Base-by-base conservation (phyloP, 768 basidiomycete species). In the Solioccasus polychromus region DNA sequence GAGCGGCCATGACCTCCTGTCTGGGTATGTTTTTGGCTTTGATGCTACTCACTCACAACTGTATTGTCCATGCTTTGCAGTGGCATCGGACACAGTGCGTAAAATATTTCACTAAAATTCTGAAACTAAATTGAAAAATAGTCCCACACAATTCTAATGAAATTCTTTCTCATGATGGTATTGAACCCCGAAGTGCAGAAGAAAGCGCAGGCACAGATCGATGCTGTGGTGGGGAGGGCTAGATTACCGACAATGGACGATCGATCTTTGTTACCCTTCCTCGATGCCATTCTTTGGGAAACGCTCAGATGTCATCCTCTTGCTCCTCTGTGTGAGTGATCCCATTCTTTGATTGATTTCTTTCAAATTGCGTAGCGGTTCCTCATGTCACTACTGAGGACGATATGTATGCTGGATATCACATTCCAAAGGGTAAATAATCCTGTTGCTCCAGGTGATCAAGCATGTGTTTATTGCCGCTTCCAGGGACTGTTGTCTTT, bases 181-280 rank as follows among this genome's bases (percentile, higher is more conserved):
- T 20, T 45, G 19, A 45, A 39, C 8, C 47, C 48, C 4, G 19
- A 19, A 18, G 45, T 15, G 4, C 54, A 55, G 23, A 38, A 50
- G 17, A 55, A 51, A 10, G 52, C 48, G 6, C 52, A 54, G 2
- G 34, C 47, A 12, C 43, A 55, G 8, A 54, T 55, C 9, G 39
- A 54, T 15, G 11, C 23, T 4, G 49, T 53, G 1, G 30, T 53
- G 1, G 49, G 52, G 14, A 37, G 26, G 11, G n/a, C 19, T 1
- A 37, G 49, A 19, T 34, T 53, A 17, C 49, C 52, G 9, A 35
- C 44, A 8, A 43, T 51, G 3, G 39, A 53, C 1, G 52, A 53
- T 34, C 31, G 49, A 15, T 36, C 36, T 10, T 35, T 8, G 9
- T 35, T 52, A 3, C 51, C 51, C 8, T 35, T 30, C 8, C 6